Evolutionary conservation across 2,329 filamentous ascomycete genomes (phyloP), one percentile per base, ranked within the genome.

Genomic region (Cladobotryum protrusum): DNA sequence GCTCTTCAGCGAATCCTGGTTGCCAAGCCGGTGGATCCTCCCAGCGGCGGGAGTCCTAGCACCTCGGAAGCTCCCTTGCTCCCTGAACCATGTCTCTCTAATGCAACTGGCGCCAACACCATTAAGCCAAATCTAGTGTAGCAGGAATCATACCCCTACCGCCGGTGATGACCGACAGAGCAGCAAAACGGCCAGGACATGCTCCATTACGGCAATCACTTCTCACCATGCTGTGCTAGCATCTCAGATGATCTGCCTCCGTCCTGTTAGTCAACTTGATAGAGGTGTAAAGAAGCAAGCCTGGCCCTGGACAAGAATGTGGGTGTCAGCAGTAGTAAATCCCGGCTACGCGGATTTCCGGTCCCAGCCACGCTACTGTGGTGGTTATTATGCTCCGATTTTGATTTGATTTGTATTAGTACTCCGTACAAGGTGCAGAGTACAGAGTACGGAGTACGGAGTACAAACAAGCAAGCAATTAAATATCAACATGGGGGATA

Each of bases 61-160:
- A 57, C 54, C 48, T 59, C 57, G 57, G 56, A 55, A 59, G 55
- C 55, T 57, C 47, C 56, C 57, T 54, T 51, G 43, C 48, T 39
- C 43, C 43, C 32, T 46, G 43, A 46, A 24, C 35, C 40, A 40
- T 39, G 43, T 39, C 45, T 18, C 18, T 35, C 29, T 44, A 44
- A 42, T 35, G 46, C 41, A 17, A 41, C 44, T 50, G 45, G 49
- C 45, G 46, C 45, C 32, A 44, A 49, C 49, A 45, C 41, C 45
- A 41, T 45, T 46, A 15, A 42, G 29, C 32, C 47, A 36, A 46
- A 9, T 35, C 40, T 39, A 15, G n/a, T 33, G 19, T 42, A 29
- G 18, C 32, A n/a, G 41, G 20, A 42, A 29, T 42, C 20, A 34
- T 29, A 19, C 29, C 17, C 18, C 34, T 45, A 32, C 46, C 46